Evolutionary conservation across 768 basidiomycete genomes (phyloP).

Genomic region (Tylopilus cervinicoccineus): DNA sequence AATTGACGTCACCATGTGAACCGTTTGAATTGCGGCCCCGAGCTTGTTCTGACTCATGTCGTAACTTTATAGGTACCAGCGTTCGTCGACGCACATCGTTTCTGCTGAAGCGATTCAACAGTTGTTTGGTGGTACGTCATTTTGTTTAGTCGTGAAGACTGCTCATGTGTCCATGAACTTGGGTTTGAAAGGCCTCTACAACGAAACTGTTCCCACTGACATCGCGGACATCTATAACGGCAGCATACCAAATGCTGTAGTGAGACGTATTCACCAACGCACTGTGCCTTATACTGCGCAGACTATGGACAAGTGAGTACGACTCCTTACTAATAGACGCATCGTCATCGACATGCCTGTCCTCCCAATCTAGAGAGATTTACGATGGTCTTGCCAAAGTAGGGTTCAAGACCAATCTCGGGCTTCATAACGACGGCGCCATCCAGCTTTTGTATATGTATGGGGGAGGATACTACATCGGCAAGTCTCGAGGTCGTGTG

Average conservation of each 20-base stretch:
- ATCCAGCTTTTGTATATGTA: conserved; percentile 24
- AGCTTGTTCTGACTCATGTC: background rate
- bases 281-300: conserved; percentile 12
- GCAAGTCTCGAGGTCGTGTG: conserved; percentile 14
- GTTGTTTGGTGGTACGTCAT: background rate
- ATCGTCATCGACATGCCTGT: background rate
- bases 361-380: conserved; percentile 25
- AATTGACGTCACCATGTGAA: conserved; percentile 29
- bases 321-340: too few species aligned
- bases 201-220: conserved; percentile 16
- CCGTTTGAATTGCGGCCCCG: background rate
- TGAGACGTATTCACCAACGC: conserved; percentile 21
- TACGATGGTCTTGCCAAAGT: conserved; percentile 35
- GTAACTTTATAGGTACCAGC: background rate
- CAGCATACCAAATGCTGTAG: conserved; percentile 15
- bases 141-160: background rate
- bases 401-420: conserved; percentile 38
- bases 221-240: conserved; percentile 16
- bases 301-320: conserved; percentile 26
- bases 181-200: background rate
- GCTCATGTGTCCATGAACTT: background rate
- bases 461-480: conserved; percentile 41
- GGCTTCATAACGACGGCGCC: conserved; percentile 32
- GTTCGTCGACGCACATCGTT: background rate
- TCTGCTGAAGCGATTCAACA: background rate